Evolutionary conservation across 225 moss, liverwort and hornwort species (phyloP).

Genomic region (Takakia lepidozioides): DNA sequence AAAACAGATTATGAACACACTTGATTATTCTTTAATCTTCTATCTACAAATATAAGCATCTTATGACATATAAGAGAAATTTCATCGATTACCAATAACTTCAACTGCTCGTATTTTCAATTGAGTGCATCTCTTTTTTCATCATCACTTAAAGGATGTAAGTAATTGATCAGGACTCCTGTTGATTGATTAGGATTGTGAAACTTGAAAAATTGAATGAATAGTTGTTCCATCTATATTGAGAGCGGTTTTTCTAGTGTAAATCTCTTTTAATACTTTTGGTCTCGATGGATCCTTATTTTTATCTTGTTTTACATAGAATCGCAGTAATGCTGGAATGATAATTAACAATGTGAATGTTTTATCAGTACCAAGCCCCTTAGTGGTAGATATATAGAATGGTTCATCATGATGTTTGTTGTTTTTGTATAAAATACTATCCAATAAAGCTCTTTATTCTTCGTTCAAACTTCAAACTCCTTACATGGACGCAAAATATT

Average conservation of each 20-base stretch:
- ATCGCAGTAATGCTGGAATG: background rate
- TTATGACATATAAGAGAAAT: background rate
- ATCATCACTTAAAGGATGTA: background rate
- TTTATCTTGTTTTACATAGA: background rate
- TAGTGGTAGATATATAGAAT: background rate
- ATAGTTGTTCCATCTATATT: background rate
- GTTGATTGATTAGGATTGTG: background rate
- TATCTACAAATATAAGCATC: slow-evolving; percentile 2
- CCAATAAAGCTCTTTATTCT: background rate
- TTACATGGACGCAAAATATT: no score
- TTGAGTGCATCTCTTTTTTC: slow-evolving; percentile 1
- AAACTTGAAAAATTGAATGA: background rate
- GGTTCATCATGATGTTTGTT: background rate
- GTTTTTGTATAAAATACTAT: background rate
- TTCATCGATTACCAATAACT: slow-evolving; percentile 4
- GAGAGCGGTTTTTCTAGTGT: background rate
- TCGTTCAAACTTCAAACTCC: background rate
- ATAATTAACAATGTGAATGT: background rate
- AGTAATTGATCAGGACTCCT: background rate
- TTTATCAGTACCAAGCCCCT: background rate
- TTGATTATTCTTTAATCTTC: slow-evolving; percentile 1
- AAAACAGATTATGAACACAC: background rate
- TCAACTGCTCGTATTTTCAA: no score
- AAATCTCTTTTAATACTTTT: background rate
- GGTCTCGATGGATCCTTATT: background rate